Percentiles rank a stretch among this genome's conserved stretches.
Conservation (phyloP, 768 basidiomycete species). For the Phaffia australis region DNA sequence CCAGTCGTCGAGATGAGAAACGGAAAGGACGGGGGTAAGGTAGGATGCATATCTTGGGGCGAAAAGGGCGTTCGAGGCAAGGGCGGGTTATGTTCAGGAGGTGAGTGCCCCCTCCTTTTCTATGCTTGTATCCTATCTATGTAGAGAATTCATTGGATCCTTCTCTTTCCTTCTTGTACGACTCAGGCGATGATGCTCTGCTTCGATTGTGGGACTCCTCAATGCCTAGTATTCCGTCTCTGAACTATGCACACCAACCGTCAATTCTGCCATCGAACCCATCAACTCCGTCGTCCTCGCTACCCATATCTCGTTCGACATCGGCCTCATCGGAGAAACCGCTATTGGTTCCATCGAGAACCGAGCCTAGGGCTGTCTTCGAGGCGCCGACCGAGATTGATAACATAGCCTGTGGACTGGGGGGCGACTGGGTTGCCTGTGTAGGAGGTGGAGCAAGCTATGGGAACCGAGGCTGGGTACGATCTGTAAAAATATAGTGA, state of each 20-base stretch:
- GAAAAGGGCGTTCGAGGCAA: constrained; percentile 41
- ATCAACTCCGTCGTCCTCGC: not conserved
- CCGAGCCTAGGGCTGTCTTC: constrained; percentile 9
- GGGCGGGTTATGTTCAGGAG: constrained; percentile 74
- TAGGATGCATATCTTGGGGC: constrained; percentile 88
- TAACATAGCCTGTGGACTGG: constrained; percentile 8
- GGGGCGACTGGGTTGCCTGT: constrained; percentile 22
- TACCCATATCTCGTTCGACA: not conserved
- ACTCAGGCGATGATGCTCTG: not conserved
- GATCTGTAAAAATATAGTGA: no score
- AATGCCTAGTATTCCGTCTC: not conserved
- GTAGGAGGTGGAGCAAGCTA: constrained; percentile 1
- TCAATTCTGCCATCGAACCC: not conserved
- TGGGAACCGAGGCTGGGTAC: no score
- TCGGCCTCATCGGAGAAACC: not conserved
- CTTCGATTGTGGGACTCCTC: constrained; percentile 15
- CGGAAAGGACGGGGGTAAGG: constrained; percentile 45
- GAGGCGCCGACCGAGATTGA: constrained; percentile 20
- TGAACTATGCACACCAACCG: not conserved
- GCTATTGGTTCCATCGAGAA: not conserved
- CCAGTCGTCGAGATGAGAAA: constrained; percentile 84
- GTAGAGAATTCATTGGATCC: not conserved
- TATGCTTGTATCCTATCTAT: not conserved
- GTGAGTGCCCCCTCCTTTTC: constrained; percentile 42
- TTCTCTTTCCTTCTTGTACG: not conserved